Base-by-base conservation (phyloP, 2,329 filamentous ascomycete genomes). In the Fusarium tupiense region DNA sequence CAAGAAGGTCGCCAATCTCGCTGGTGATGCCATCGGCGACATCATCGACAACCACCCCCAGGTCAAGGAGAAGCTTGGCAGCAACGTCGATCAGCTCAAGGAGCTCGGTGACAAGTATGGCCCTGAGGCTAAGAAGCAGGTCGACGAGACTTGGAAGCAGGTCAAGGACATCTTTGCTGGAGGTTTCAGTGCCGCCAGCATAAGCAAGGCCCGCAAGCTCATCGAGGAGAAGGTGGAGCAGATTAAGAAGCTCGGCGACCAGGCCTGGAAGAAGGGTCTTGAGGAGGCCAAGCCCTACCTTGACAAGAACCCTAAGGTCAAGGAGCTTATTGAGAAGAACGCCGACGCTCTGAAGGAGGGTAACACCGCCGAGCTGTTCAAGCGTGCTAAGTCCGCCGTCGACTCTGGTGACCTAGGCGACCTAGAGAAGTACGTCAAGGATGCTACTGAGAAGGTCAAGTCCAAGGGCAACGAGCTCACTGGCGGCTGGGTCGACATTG, bases 301-400 rank as follows among this genome's bases (percentile, higher is more conserved):
- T 2, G 92, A 94, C 75, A 94, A 94, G 86, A 93, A 90, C 82
- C 92, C 92, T n/a, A 86, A 93, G 83, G 83, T 93, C 67, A 94
- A 94, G 85, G 86, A 94, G 82, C 81, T 94, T 1, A 80, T 95
- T 3, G 91, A 94, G 84, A 85, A 92, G 78, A 95, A 95, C 81
- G 86, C 88, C 53, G 90, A 93, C 64, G 82, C 87, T 0, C 83
- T 95, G 56, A 94, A 92, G 84, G 84, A 89, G 71, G 92, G 92
- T 22, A 92, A 94, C 75, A 83, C 89, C 20, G 84, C 85, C 57
- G 89, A 93, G 75, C 81, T 94, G 0, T 92, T 91, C 78, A 84
- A 90, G 59, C 89, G 90, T 80, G 86, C 91, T 61, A 90, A 89
- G 82, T 85, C 87, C 3, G 89, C 91, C 1, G 87, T 88, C 16